Conservation (phyloP, 2,329 filamentous ascomycete species). For the Basipetospora chlamydospora region DNA sequence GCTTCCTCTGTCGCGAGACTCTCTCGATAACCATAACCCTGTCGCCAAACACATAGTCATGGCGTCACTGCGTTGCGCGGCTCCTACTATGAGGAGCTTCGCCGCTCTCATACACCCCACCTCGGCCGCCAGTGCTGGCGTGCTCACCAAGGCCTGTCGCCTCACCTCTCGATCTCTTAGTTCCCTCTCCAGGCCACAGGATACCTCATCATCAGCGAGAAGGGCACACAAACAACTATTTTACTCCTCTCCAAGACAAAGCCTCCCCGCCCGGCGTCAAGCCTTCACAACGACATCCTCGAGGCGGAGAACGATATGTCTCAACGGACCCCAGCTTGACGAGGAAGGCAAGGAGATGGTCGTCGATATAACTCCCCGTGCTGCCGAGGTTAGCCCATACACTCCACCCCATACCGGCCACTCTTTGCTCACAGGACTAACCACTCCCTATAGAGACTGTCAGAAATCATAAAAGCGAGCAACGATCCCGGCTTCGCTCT, state of each 20-base stretch:
- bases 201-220: not conserved
- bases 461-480: constrained; percentile 60
- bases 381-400: constrained; percentile 51
- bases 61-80: not conserved
- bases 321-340: constrained; percentile 61
- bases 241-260: not conserved
- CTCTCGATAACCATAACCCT: too few species aligned
- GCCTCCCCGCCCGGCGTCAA: constrained; percentile 4
- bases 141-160: too few species aligned
- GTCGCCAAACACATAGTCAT: too few species aligned
- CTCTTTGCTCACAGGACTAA: not conserved
- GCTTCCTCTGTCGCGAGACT: too few species aligned
- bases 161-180: not conserved
- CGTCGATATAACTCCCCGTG: constrained; percentile 71
- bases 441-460: constrained; percentile 45
- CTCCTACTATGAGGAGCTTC: too few species aligned
- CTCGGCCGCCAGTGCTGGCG: too few species aligned
- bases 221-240: not conserved
- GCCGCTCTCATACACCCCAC: too few species aligned
- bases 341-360: constrained; percentile 75
- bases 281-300: constrained; percentile 23
- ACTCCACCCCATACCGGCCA: not conserved
- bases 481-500: constrained; percentile 67
- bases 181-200: not conserved
- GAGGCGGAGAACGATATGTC: constrained; percentile 29